Percentiles rank a stretch among this genome's conserved stretches.
Evolutionary conservation across 257 asterid genomes (phyloP).

Genomic region (Coffea canephora): DNA sequence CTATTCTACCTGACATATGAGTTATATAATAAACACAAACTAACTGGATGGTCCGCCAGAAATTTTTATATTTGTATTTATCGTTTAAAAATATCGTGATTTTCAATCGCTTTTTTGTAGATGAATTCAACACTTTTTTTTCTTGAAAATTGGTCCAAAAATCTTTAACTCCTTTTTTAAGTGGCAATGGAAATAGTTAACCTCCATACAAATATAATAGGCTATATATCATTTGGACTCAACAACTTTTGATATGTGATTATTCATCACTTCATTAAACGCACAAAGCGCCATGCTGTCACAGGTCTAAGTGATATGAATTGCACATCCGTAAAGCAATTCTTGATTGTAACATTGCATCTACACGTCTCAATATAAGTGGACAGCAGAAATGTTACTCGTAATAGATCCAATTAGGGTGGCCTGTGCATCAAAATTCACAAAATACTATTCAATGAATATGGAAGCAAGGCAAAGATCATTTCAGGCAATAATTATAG

Average conservation of each 20-base stretch:
- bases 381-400: neutral
- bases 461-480: neutral
- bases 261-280: neutral
- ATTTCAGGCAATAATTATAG: neutral
- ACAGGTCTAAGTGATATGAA: neutral
- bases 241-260: neutral
- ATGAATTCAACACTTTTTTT: too few species aligned
- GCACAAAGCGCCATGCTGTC: neutral
- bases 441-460: neutral
- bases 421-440: neutral
- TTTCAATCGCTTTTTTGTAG: too few species aligned
- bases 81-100: too few species aligned
- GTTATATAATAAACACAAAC: too few species aligned
- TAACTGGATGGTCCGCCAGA: too few species aligned
- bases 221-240: neutral
- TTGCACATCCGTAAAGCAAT: neutral
- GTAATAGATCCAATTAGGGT: neutral
- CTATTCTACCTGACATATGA: too few species aligned
- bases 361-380: neutral
- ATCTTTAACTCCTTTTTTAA: neutral
- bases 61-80: too few species aligned
- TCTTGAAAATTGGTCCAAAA: neutral
- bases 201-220: neutral
- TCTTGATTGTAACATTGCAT: neutral
- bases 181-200: neutral